Evolutionary conservation across 2,329 filamentous ascomycete genomes (phyloP), one percentile per base, ranked within the genome.

Genomic region (Exophiala mesophila): DNA sequence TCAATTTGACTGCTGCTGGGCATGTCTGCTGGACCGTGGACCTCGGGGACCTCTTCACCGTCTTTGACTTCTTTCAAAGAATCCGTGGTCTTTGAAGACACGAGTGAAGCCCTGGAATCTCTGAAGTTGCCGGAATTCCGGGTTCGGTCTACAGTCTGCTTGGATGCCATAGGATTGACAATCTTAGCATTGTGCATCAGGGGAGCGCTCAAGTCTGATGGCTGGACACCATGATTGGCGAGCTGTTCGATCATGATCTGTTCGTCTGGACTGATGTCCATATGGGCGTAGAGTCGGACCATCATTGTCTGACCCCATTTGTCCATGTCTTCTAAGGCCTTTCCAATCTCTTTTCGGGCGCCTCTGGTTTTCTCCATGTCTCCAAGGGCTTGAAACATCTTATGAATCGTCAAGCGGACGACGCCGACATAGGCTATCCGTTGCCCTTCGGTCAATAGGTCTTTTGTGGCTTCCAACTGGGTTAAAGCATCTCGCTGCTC

Each of bases 261-360:
- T 65, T 98, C 92, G 45, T 66, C 64, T 23, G 83, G 72, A 58
- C 82, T 88, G 57, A 98, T 94, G 47, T 98, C 92, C 92, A 98
- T 98, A 65, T 98, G 92, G 9, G 80, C 72, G 63, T 97, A 98
- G 9, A 98, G 64, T 17, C 90, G 80, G 47, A 96, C 80, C 89
- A 98, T 98, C 76, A 95, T 94, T 69, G 94, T 94, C 63, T 98
- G 92, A 43, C 85, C 82, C 90, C 90, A 98, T 85, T 96, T 96
- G 64, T 84, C 84, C 69, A 86, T 83, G 24, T 82, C 78, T 63
- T 96, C 92, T 8, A 80, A 69, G 1, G 85, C 78, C 47, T 83
- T 68, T 20, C 77, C 73, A 8, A 88, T 62, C 31, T 80, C 70
- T 62, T 90, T 96, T 64, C 83, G 92, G 2, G 78, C 76, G 30